phyloP scores from a whole-genome alignment of 2,329 filamentous ascomycete genomes.

The Fusarium solani-melongenae region DNA sequence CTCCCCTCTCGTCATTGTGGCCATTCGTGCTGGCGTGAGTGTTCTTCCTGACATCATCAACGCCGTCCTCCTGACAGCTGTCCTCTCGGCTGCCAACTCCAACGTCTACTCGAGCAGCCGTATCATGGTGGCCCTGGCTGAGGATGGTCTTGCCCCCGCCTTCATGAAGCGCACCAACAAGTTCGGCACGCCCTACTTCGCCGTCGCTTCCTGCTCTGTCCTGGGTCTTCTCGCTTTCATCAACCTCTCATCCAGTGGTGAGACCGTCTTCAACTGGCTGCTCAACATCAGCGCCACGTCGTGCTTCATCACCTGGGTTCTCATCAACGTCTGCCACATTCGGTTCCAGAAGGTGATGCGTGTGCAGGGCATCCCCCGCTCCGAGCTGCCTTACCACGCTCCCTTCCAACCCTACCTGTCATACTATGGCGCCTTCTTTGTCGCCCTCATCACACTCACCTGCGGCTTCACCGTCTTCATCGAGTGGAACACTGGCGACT shows the following conservation, averaged over 20 bases:
- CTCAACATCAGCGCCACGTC: slow-evolving; percentile 77
- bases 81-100: slow-evolving; percentile 81
- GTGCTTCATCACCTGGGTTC: slow-evolving; percentile 77
- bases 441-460: slow-evolving; percentile 71
- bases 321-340: slow-evolving; percentile 73
- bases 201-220: slow-evolving; percentile 64
- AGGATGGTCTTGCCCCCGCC: slow-evolving; percentile 70
- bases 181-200: slow-evolving; percentile 70
- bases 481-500: slow-evolving; percentile 67
- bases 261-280: slow-evolving; percentile 76
- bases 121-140: slow-evolving; percentile 73
- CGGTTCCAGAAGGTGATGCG: slow-evolving; percentile 71
- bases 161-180: slow-evolving; percentile 70
- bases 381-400: slow-evolving; percentile 69
- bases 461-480: slow-evolving; percentile 78
- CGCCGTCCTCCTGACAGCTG: slow-evolving; percentile 80
- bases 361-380: slow-evolving; percentile 67
- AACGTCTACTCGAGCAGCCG: slow-evolving; percentile 80
- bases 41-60: slow-evolving; percentile 79
- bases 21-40: slow-evolving; percentile 70
- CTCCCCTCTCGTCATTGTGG: slow-evolving; percentile 73
- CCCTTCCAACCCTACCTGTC: slow-evolving; percentile 72
- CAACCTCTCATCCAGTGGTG: slow-evolving; percentile 69
- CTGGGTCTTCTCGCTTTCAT: slow-evolving; percentile 75
- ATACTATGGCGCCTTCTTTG: slow-evolving; percentile 75